Base-by-base conservation (phyloP, 2,329 filamentous ascomycete species). In the Phialophora expanda region DNA sequence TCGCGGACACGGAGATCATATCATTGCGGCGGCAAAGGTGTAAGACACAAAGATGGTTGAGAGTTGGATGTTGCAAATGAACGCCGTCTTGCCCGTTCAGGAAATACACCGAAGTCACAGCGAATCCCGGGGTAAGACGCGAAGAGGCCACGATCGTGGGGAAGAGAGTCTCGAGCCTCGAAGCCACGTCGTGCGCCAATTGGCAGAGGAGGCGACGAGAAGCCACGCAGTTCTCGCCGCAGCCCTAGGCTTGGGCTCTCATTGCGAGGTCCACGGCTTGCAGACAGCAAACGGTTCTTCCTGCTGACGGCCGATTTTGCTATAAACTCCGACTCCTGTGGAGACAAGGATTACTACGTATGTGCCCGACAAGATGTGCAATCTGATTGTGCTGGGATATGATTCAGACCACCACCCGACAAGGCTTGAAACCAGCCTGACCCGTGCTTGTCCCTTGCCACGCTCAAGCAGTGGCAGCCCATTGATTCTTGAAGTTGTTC, bases 401-500 rank as follows among this genome's bases (percentile, higher is more conserved):
- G 22, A 32, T 59, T 30, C 56, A 50, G 14, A 32, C 3, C 7
- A 44, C 38, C 38, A 44, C 56, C 34, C 26, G 17, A 51, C 48
- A 28, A 11, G 24, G 2, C 9, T 26, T 11, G 20, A 26, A 51
- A 12, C 48, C 22, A 14, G 22, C 46, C 4, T 44, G 38, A 26
- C 48, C 48, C 48, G 20, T 20, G 24, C 20, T 26, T 26, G 3
- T 51, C 22, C 20, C 24, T 28, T 2, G 22, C 22, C 20, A 51
- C 53, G 14, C 41, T 67, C 56, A 69, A 61, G 68, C 76, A 44
- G 78, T 81, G 14, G 75, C 76, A 63, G 73, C 78, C 83, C 83
- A 85, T 12, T 77, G 65, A 70, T 80, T 79, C 65, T 74, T 75
- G 62, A 84, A 73, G 12, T 78, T 79, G 74, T 80, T 80, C 65